Base-by-base conservation (phyloP, 352 stramenopile species). In the Phytophthora pisi region DNA sequence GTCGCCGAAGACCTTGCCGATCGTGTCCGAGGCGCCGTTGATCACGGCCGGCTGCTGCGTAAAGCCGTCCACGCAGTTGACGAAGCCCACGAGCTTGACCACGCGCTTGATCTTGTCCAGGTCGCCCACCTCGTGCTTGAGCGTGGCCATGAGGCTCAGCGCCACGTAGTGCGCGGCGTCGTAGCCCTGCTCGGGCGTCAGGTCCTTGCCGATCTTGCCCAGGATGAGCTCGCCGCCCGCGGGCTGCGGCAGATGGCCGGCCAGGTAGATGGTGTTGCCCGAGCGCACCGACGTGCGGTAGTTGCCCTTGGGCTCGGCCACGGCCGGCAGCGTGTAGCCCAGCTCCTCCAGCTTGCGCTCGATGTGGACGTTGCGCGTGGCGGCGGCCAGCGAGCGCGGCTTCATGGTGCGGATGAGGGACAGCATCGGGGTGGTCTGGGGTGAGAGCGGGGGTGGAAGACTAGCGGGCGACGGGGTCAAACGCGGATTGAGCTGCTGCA, bases 21-120 rank as follows among this genome's bases (percentile, higher is more conserved):
- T 91, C 5, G 98, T 85, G 82, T 99, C 96, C 5, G 91, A 98
- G 45, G 90, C 93, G 62, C 97, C 97, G 87, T 99, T 99, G 70
- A 99, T 95, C 6, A 99, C 96, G 15, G 79, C 73, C 2, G 96
- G 94, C 79, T 99, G 96, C 55, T 86, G 82, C 18, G 82, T 79
- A 78, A 98, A 98, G 66, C 90, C 90, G 57, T 97, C 90, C 18
- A 96, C 81, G 70, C 93, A 99, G 77, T 98, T 97, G 45, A 99
- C 96, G 74, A 99, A 98, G 62, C 96, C 96, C 49, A 98, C 91
- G 55, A 99, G 77, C 88, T 99, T 99, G 30, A 99, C 92, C 51
- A 99, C 81, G 64, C 93, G 85, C 76, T 94, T 96, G 58, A 99
- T 86, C 57, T 92, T 86, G 79, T 98, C 95, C 52, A 98, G 81